phyloP scores from a whole-genome alignment of 2,329 filamentous ascomycete genomes.

The Pseudomassariella vexata region DNA sequence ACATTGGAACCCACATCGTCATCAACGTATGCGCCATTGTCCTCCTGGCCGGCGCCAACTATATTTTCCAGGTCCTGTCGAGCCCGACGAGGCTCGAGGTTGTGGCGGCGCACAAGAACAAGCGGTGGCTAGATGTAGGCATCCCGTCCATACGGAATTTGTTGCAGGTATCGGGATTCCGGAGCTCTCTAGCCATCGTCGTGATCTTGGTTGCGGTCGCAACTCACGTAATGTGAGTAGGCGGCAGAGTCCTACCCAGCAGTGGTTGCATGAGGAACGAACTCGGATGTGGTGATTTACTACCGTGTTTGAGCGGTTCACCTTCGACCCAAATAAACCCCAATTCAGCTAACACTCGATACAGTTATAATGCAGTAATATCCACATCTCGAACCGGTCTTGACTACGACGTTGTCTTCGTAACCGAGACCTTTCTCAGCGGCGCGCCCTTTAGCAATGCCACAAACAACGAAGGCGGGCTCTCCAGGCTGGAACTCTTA shows the following conservation, averaged over 20 bases:
- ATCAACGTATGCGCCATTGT: slow-evolving; percentile 38
- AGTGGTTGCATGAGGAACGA: too few relatives aligned
- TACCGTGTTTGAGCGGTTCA: too few relatives aligned
- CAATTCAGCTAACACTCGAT: too few relatives aligned
- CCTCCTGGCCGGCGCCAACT: slow-evolving; percentile 44
- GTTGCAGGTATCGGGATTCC: slow-evolving; percentile 31
- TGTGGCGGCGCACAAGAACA: slow-evolving; percentile 36
- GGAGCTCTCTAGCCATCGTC: slow-evolving; percentile 31
- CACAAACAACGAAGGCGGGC: slow-evolving; percentile 26
- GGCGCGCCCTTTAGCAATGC: slow-evolving; percentile 31
- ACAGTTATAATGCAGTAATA: slow-evolving; percentile 47
- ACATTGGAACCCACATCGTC: slow-evolving; percentile 35
- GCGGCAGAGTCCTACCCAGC: too few relatives aligned
- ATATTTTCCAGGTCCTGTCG: slow-evolving; percentile 47
- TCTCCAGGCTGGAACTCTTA: slow-evolving; percentile 27
- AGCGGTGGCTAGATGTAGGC: slow-evolving; percentile 47
- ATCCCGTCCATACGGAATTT: slow-evolving; percentile 48
- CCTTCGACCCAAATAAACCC: not conserved
- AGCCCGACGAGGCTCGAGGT: slow-evolving; percentile 48
- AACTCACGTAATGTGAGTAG: slow-evolving; percentile 43
- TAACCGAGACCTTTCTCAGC: slow-evolving; percentile 27
- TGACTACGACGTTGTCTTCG: slow-evolving; percentile 27
- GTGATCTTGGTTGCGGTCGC: slow-evolving; percentile 35
- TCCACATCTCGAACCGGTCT: slow-evolving; percentile 32
- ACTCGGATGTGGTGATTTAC: too few relatives aligned